Conservation (phyloP, 331 rosid species). For the Acacia concinna region DNA sequence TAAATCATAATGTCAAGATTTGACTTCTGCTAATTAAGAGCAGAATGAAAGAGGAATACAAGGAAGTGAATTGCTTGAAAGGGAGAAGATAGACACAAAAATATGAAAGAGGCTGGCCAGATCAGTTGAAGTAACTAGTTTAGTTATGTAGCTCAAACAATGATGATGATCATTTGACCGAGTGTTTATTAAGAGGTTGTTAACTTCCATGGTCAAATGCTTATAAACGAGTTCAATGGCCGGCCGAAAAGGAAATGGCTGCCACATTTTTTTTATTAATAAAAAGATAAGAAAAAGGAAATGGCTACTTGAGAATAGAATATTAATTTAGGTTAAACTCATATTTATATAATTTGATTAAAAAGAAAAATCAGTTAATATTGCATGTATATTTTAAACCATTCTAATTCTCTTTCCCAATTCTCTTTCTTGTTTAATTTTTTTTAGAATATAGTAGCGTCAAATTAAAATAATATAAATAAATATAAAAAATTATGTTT, state of each 20-base stretch:
- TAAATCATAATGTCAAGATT: constrained; percentile 32
- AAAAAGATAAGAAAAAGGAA: constrained; percentile 16
- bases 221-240: constrained; percentile 30
- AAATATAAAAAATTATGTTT: no score
- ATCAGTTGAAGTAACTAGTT: neutral
- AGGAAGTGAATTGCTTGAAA: constrained; percentile 7
- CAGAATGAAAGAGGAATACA: constrained; percentile 1
- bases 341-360: no score
- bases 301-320: constrained; percentile 26
- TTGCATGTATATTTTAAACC: no score
- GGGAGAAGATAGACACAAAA: no score
- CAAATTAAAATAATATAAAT: no score
- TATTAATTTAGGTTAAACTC: neutral
- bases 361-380: no score
- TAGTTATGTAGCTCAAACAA: neutral
- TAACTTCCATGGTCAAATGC: constrained; percentile 22
- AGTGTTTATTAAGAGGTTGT: constrained; percentile 11
- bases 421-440: no score
- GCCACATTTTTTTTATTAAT: no score
- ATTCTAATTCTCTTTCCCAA: no score
- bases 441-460: no score
- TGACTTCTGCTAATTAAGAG: neutral
- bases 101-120: neutral
- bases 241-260: constrained; percentile 42
- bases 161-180: constrained; percentile 25